These are phyloP conservation scores for Mortierella sp. DNA, from an alignment of 371 early-diverging fungal genomes.

Conservation along the genomic window DNA sequence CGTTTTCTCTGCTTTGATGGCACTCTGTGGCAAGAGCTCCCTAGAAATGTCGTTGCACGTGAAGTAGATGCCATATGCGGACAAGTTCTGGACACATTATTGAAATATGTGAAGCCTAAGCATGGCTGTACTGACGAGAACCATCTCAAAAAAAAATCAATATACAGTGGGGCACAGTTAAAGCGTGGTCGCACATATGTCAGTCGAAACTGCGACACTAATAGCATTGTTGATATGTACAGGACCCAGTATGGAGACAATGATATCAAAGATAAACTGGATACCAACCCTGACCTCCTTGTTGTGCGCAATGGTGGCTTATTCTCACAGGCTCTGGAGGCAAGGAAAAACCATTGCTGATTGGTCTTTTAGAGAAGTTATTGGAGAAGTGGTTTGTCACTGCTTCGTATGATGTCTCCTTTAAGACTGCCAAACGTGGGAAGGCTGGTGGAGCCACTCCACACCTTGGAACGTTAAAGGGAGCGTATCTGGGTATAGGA, in stretches of 20 bases:
- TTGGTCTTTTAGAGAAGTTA: background rate
- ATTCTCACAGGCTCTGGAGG: background rate
- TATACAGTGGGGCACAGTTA: background rate
- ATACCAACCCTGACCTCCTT: too few species aligned
- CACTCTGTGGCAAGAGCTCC: too few species aligned
- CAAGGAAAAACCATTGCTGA: background rate
- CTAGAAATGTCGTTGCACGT: too few species aligned
- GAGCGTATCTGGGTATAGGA: background rate
- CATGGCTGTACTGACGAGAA: background rate
- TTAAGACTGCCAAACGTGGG: background rate
- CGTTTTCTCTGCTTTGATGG: too few species aligned
- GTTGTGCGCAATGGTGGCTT: background rate
- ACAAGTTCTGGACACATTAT: too few species aligned
- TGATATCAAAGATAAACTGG: background rate
- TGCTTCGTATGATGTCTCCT: background rate
- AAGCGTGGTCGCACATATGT: background rate
- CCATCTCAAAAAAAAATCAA: background rate
- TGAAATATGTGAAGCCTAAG: background rate
- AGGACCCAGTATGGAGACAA: background rate
- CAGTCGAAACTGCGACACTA: background rate
- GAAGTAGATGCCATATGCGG: too few species aligned
- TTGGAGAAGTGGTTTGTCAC: slow-evolving; percentile 1
- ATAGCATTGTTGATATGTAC: background rate
- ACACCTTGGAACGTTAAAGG: background rate
- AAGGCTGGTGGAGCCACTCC: background rate